These are phyloP conservation scores for Hanseniaspora pseudoguilliermondii DNA, from an alignment of 805 yeast genomes.

Conservation along the genomic window DNA sequence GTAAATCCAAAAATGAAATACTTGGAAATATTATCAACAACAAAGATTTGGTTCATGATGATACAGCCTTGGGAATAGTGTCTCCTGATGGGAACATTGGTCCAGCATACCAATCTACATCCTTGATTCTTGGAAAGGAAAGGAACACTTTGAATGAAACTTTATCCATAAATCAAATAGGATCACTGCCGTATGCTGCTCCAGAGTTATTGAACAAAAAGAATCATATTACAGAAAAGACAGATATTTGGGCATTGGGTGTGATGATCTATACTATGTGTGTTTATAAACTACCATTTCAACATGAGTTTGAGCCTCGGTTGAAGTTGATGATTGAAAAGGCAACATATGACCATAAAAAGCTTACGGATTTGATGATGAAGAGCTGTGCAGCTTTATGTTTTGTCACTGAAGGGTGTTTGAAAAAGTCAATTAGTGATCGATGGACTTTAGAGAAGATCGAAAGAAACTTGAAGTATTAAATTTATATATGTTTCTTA, in stretches of 20 bases:
- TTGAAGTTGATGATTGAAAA: conserved; percentile 58
- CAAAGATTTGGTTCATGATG: conserved; percentile 26
- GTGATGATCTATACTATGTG: conserved; percentile 61
- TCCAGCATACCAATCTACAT: conserved; percentile 20
- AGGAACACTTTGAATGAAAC: background rate
- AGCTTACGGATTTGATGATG: conserved; percentile 16
- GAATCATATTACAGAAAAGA: conserved; percentile 18
- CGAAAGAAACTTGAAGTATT: conserved; percentile 1
- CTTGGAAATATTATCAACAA: conserved; percentile 21
- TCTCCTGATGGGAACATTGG: conserved; percentile 23
- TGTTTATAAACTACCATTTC: conserved; percentile 67
- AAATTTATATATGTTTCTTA: background rate
- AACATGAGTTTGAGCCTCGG: conserved; percentile 71
- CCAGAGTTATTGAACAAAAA: conserved; percentile 54
- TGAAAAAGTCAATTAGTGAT: conserved; percentile 37
- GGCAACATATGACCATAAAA: conserved; percentile 43
- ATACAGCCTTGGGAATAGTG: conserved; percentile 23
- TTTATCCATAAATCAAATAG: conserved; percentile 42
- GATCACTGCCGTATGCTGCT: conserved; percentile 84
- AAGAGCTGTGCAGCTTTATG: conserved; percentile 19
- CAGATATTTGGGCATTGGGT: conserved; percentile 90
- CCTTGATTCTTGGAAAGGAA: conserved; percentile 6
- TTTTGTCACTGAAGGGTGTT: conserved; percentile 39
- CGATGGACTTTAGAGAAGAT: conserved; percentile 40
- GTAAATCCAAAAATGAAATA: background rate